Conservation (phyloP, 345 rosid genomes). For the Luvunga scandens region DNA sequence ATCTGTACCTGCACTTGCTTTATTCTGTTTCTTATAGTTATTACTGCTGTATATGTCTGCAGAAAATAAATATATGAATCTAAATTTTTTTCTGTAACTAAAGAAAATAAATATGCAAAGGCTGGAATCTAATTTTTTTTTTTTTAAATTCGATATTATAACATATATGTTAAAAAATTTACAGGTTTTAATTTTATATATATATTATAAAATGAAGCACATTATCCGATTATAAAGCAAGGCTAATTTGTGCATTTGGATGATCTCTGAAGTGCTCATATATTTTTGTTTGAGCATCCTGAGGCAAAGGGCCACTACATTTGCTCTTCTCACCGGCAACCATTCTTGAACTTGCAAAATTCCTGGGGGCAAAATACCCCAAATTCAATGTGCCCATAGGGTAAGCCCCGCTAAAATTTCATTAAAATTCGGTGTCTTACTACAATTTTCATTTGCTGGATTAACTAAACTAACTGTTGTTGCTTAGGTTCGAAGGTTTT, state of each 20-base stretch:
- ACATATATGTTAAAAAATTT: too few relatives aligned
- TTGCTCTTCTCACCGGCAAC: slow-evolving; percentile 64
- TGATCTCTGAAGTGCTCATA: slow-evolving; percentile 82
- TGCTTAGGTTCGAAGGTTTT: slow-evolving; percentile 54
- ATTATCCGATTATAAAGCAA: slow-evolving; percentile 72
- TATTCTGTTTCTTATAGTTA: too few relatives aligned
- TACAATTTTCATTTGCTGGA: not conserved
- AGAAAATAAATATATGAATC: too few relatives aligned
- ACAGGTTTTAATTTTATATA: too few relatives aligned
- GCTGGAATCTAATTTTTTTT: too few relatives aligned
- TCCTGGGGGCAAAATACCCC: slow-evolving; percentile 59
- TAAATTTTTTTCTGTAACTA: too few relatives aligned
- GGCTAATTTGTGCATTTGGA: slow-evolving; percentile 87
- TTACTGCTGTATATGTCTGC: too few relatives aligned
- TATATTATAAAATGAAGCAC: slow-evolving; percentile 75
- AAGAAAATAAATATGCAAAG: too few relatives aligned
- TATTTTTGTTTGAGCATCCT: slow-evolving; percentile 65
- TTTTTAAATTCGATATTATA: too few relatives aligned
- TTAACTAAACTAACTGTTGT: not conserved
- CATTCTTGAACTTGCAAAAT: slow-evolving; percentile 49
- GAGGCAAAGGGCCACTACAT: slow-evolving; percentile 78
- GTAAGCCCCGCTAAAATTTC: slow-evolving; percentile 30
- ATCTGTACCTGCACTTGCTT: too few relatives aligned
- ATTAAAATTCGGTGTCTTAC: not conserved
- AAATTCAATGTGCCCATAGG: slow-evolving; percentile 56